A percentile compares a stretch with the other conserved stretches of the same genome.
phyloP scores from a whole-genome alignment of 2,329 filamentous ascomycete genomes.

The Elsinoe fawcettii region DNA sequence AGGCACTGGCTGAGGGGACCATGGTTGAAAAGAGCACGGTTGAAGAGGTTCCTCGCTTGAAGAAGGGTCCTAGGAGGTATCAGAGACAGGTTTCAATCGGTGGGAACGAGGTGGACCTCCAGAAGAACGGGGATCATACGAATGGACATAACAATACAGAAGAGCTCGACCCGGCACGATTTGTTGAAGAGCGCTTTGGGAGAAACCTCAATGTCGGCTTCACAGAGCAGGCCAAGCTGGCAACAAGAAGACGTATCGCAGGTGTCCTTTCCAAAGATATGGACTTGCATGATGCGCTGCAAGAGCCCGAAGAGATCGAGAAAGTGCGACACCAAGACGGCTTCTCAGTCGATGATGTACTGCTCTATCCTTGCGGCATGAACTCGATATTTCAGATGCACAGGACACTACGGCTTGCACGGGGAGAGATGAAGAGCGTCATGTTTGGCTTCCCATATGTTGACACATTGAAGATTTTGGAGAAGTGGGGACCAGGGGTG shows the following conservation, averaged over 20 bases:
- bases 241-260: constrained; percentile 79
- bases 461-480: constrained; percentile 86
- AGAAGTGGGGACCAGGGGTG: constrained; percentile 89
- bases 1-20: constrained; percentile 62
- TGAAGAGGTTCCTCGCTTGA: constrained; percentile 33
- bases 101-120: constrained; percentile 13
- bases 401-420: constrained; percentile 58
- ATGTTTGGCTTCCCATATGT: constrained; percentile 97
- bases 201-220: constrained; percentile 77
- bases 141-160: constrained; percentile 18
- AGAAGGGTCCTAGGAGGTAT: constrained; percentile 73
- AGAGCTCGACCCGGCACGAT: constrained; percentile 61
- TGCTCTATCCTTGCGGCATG: constrained; percentile 85
- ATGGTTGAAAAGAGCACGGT: constrained; percentile 45
- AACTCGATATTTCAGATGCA: constrained; percentile 90
- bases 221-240: constrained; percentile 73
- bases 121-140: constrained; percentile 19
- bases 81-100: constrained; percentile 55
- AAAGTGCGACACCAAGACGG: constrained; percentile 44
- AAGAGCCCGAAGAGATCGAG: constrained; percentile 33
- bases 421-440: constrained; percentile 64
- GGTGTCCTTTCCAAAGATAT: constrained; percentile 69
- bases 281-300: constrained; percentile 54
- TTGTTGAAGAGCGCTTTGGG: constrained; percentile 90
- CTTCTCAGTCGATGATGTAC: constrained; percentile 79